Evolutionary conservation across 2,329 filamentous ascomycete genomes (phyloP).

Genomic region (Ilyonectria destructans): DNA sequence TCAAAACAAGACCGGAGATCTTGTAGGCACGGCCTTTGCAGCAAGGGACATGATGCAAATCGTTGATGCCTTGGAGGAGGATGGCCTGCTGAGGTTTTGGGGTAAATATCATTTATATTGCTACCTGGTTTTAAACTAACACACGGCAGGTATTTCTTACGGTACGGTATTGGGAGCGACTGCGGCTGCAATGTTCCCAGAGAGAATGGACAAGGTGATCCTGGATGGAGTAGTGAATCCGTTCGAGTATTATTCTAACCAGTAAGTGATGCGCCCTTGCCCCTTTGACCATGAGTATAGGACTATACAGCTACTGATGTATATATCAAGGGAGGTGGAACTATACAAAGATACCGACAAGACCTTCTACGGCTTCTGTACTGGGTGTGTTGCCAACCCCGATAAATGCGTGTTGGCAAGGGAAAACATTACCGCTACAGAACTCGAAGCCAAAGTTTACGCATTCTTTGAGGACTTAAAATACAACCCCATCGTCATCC

Average conservation of each 20-base stretch:
- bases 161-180: conserved; percentile 58
- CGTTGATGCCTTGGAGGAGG: conserved; percentile 59
- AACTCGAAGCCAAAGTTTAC: conserved; percentile 46
- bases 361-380: conserved; percentile 47
- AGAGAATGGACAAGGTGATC: conserved; percentile 52
- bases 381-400: conserved; percentile 42
- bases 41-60: conserved; percentile 63
- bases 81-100: conserved; percentile 59
- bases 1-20: conserved; percentile 50
- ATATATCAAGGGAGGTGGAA: conserved; percentile 43
- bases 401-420: conserved; percentile 44
- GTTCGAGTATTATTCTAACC: conserved; percentile 50
- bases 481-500: conserved; percentile 42
- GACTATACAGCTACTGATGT: not conserved
- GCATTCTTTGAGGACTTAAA: conserved; percentile 46
- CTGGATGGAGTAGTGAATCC: conserved; percentile 53
- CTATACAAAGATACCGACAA: conserved; percentile 47
- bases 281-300: not conserved
- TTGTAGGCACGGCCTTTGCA: conserved; percentile 61
- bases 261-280: conserved; percentile 33
- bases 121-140: no score
- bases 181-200: conserved; percentile 59
- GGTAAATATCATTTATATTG: conserved; percentile 43
- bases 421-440: conserved; percentile 32
- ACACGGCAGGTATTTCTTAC: conserved; percentile 51